phyloP scores from a whole-genome alignment of 257 asterid genomes.

The Knoxia roxburghii region DNA sequence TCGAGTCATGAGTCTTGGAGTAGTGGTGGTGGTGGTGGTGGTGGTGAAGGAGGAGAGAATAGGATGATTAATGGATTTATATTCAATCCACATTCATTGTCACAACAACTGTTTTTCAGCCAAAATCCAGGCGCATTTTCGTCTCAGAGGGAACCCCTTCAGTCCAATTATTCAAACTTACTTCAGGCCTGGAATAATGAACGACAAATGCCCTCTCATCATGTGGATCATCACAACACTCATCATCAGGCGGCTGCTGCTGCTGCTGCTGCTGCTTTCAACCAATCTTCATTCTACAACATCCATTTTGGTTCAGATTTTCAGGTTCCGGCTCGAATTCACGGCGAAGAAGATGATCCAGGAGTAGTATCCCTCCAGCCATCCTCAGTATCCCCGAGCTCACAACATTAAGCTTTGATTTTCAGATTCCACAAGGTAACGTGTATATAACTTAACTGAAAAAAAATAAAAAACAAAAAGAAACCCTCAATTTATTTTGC shows the following conservation, averaged over 20 bases:
- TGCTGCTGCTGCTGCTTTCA: too few species aligned
- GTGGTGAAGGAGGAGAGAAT: slow-evolving; percentile 8
- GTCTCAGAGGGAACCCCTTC: slow-evolving; percentile 40
- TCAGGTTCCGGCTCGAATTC: slow-evolving; percentile 41
- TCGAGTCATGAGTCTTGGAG: slow-evolving; percentile 30
- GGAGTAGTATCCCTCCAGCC: slow-evolving; percentile 20
- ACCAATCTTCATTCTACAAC: slow-evolving; percentile 24
- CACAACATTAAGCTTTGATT: slow-evolving; percentile 2
- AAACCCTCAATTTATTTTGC: not conserved
- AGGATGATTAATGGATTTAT: slow-evolving; percentile 25
- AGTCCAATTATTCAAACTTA: slow-evolving; percentile 31
- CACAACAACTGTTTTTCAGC: slow-evolving; percentile 20
- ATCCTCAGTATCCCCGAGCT: slow-evolving; percentile 20
- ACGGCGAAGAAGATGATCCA: slow-evolving; percentile 36
- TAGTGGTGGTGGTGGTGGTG: not conserved
- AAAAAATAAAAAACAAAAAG: not conserved
- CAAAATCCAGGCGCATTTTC: slow-evolving; percentile 25
- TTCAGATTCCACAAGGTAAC: not conserved
- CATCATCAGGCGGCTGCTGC: not conserved
- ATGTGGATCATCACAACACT: slow-evolving; percentile 13
- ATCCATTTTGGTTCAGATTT: slow-evolving; percentile 36
- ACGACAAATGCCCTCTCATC: slow-evolving; percentile 20
- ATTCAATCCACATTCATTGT: slow-evolving; percentile 14
- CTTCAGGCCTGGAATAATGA: slow-evolving; percentile 32
- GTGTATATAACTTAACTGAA: not conserved